Conservation (phyloP, 108 stramenopile species). For the Skeletonema marinoi region DNA sequence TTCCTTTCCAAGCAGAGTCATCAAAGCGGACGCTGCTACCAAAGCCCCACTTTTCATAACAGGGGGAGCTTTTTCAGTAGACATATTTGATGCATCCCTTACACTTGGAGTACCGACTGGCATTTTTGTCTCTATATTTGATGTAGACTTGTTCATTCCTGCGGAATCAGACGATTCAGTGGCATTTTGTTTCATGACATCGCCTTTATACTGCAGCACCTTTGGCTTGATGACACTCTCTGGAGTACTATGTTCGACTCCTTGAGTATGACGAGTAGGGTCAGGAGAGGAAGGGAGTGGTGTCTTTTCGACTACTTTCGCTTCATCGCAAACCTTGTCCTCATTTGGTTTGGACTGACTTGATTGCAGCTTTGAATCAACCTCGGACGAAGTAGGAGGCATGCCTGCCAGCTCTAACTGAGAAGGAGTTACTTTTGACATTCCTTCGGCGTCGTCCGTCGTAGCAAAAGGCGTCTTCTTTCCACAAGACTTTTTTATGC, state of each 20-base stretch:
- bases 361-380: neutral
- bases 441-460: neutral
- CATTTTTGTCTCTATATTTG: neutral
- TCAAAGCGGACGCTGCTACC: conserved; percentile 27
- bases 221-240: conserved; percentile 46
- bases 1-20: conserved; percentile 23
- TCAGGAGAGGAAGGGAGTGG: conserved; percentile 32
- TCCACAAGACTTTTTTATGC: neutral
- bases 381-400: neutral
- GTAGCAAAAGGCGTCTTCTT: neutral
- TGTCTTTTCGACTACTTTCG: neutral
- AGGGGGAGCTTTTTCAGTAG: neutral
- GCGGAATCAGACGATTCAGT: neutral
- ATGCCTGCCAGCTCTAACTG: neutral
- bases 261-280: conserved; percentile 30
- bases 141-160: neutral
- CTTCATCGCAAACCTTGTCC: neutral
- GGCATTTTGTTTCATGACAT: neutral
- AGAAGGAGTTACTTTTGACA: neutral
- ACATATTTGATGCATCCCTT: neutral
- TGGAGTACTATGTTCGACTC: conserved; percentile 18
- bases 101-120: neutral
- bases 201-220: conserved; percentile 16
- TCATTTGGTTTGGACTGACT: neutral
- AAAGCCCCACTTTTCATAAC: conserved; percentile 17